Evolutionary conservation across 2,329 filamentous ascomycete genomes (phyloP).

Genomic region (Zymoseptoria brevis): DNA sequence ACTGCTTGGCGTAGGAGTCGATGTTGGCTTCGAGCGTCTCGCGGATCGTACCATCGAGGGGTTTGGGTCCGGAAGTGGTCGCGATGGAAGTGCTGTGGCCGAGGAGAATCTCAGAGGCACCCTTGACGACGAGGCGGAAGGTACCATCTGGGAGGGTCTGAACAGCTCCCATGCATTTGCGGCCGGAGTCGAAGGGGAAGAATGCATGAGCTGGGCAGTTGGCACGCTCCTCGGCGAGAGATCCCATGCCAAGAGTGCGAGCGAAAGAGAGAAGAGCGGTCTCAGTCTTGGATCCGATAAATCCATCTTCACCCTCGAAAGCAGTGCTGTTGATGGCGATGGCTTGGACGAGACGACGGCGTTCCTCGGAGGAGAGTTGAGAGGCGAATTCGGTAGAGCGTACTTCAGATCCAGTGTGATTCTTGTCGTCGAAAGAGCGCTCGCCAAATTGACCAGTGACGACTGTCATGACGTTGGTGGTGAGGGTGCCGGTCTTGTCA

Average conservation of each 20-base stretch:
- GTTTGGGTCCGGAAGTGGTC: slow-evolving; percentile 52
- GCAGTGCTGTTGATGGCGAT: slow-evolving; percentile 62
- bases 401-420: slow-evolving; percentile 39
- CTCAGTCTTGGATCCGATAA: slow-evolving; percentile 71
- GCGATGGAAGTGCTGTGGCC: slow-evolving; percentile 42
- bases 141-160: slow-evolving; percentile 45
- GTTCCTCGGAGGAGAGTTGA: slow-evolving; percentile 45
- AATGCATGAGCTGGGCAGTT: slow-evolving; percentile 52
- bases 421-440: slow-evolving; percentile 28
- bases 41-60: slow-evolving; percentile 43
- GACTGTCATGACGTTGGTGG: slow-evolving; percentile 68
- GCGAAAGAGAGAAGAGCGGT: slow-evolving; percentile 66
- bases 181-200: slow-evolving; percentile 53
- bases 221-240: slow-evolving; percentile 52
- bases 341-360: slow-evolving; percentile 52
- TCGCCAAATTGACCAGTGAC: slow-evolving; percentile 62
- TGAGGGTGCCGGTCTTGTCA: slow-evolving; percentile 69
- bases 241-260: slow-evolving; percentile 55
- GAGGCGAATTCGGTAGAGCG: slow-evolving; percentile 48
- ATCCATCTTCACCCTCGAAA: slow-evolving; percentile 59
- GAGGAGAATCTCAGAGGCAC: slow-evolving; percentile 44
- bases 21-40: slow-evolving; percentile 59
- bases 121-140: slow-evolving; percentile 50
- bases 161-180: slow-evolving; percentile 63
- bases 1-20: slow-evolving; percentile 67